Conservation (phyloP, 352 stramenopile genomes). For the Aphanomyces invadans region DNA sequence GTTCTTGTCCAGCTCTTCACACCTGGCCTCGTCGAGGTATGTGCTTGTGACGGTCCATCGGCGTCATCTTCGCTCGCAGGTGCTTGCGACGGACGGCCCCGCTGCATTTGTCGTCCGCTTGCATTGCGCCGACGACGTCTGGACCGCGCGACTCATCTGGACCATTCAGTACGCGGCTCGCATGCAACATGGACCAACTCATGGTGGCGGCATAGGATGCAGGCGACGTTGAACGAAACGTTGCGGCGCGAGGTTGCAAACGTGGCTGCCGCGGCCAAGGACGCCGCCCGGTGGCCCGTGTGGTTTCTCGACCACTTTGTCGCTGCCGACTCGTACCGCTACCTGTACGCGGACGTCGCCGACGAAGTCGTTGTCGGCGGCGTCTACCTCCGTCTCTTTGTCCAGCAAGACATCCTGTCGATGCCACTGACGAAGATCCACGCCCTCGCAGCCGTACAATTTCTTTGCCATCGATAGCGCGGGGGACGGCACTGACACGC, state of each 20-base stretch:
- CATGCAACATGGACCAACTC: too few species aligned
- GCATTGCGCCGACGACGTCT: constrained; percentile 56
- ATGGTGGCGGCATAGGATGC: constrained; percentile 36
- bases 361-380: constrained; percentile 71
- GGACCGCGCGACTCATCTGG: constrained; percentile 62
- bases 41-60: background rate
- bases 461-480: background rate
- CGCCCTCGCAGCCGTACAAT: background rate
- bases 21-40: constrained; percentile 64
- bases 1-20: constrained; percentile 74
- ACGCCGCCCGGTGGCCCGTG: constrained; percentile 48
- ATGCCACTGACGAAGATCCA: constrained; percentile 37
- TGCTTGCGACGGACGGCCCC: constrained; percentile 54
- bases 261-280: constrained; percentile 44
- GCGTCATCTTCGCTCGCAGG: background rate
- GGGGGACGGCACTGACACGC: too few species aligned
- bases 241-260: constrained; percentile 50
- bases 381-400: constrained; percentile 79
- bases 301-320: constrained; percentile 81
- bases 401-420: constrained; percentile 48
- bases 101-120: constrained; percentile 54
- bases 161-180: constrained; percentile 38
- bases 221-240: constrained; percentile 43
- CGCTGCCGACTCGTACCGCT: constrained; percentile 78
- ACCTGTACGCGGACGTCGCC: constrained; percentile 67